Evolutionary conservation across 148 eudicot species (phyloP).

Genomic region (Fagopyrum homotropicum): DNA sequence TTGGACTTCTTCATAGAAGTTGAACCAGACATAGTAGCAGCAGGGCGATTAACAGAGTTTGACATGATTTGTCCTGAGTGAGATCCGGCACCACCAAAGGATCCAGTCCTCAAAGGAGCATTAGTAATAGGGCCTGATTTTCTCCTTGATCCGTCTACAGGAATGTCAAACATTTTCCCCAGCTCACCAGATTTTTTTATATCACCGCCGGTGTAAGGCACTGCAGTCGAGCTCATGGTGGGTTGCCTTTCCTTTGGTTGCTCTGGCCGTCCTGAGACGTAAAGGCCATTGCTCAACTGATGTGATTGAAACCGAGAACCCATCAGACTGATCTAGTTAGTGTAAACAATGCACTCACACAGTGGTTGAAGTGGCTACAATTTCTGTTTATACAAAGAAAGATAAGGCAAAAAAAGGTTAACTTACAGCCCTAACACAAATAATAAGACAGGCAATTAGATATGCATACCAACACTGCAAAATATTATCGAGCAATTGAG

Average conservation of each 20-base stretch:
- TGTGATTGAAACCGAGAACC: slow-evolving; percentile 93
- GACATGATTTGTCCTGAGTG: slow-evolving; percentile 77
- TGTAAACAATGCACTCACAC: not conserved
- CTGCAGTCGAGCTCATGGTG: slow-evolving; percentile 83
- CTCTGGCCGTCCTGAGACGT: slow-evolving; percentile 86
- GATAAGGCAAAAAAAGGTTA: slow-evolving; percentile 14
- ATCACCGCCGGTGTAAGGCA: slow-evolving; percentile 96
- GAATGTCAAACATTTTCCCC: slow-evolving; percentile 89
- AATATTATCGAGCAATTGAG: not conserved
- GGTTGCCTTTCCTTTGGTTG: slow-evolving; percentile 92
- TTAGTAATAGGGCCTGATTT: slow-evolving; percentile 74
- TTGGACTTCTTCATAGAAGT: slow-evolving; percentile 63
- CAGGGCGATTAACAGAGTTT: slow-evolving; percentile 47
- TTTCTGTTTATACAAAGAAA: not conserved
- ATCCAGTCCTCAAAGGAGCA: slow-evolving; percentile 76
- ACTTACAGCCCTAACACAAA: not conserved
- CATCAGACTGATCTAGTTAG: slow-evolving; percentile 28
- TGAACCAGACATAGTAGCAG: slow-evolving; percentile 48
- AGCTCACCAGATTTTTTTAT: slow-evolving; percentile 93
- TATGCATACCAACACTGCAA: not conserved
- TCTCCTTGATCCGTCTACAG: slow-evolving; percentile 63
- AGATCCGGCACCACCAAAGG: slow-evolving; percentile 68
- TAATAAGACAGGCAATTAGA: not conserved
- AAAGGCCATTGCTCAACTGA: slow-evolving; percentile 88
- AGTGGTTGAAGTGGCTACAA: slow-evolving; percentile 13